phyloP scores from a whole-genome alignment of 1,284 basidiomycete species.

The Irpex sp. region DNA sequence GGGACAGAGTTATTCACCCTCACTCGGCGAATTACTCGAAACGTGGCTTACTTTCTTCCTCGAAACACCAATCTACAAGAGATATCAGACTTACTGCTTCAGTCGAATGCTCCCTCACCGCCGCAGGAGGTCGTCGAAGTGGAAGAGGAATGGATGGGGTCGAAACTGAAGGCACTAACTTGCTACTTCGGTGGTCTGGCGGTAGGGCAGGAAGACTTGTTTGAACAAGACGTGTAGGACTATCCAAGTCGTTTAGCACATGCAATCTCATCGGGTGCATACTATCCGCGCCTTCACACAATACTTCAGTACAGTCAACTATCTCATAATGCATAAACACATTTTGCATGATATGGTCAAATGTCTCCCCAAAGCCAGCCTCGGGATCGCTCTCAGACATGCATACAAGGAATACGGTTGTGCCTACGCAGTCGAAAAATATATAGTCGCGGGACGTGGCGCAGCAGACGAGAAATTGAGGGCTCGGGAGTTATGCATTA shows the following conservation, averaged over 20 bases:
- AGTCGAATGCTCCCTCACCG: background rate
- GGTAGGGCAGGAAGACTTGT: conserved; percentile 59
- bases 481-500: no score
- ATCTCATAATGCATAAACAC: no score
- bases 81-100: conserved; percentile 52
- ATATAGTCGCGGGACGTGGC: no score
- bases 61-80: conserved; percentile 79
- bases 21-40: conserved; percentile 65
- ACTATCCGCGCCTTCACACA: background rate
- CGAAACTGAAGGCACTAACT: conserved; percentile 79
- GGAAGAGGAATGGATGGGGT: conserved; percentile 88
- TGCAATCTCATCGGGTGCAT: no score
- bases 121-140: conserved; percentile 60
- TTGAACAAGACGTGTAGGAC: conserved; percentile 23
- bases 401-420: no score
- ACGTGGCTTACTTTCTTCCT: conserved; percentile 90
- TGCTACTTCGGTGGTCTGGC: conserved; percentile 80
- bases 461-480: no score
- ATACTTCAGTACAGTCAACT: background rate
- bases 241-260: background rate
- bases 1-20: conserved; percentile 81
- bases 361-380: no score
- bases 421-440: no score
- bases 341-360: no score
- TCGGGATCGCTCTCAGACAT: no score